Base-by-base conservation (phyloP, 768 basidiomycete species). In the Mycena leptocephala region DNA sequence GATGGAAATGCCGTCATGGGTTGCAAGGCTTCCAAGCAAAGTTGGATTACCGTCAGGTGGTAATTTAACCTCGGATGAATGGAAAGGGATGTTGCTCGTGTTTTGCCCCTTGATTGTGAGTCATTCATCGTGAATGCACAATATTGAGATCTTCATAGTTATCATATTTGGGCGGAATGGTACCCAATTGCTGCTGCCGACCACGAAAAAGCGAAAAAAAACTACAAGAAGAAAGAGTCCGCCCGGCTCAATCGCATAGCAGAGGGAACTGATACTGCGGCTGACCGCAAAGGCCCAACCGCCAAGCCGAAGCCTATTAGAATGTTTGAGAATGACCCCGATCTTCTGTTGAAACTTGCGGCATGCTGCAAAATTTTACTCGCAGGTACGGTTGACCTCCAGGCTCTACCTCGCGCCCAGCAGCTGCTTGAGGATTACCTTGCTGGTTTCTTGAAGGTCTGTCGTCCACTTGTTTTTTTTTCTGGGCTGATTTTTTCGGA, bases 1-100 rank as follows among this genome's bases (percentile, higher is more conserved):
- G n/a, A n/a, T n/a, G n/a, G n/a, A n/a, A n/a, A n/a, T n/a, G n/a
- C n/a, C n/a, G n/a, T n/a, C n/a, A n/a, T n/a, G n/a, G n/a, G 72
- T 80, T 5, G 80, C 65, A 0, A 68, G 77, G 0, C 62, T 82
- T 1, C 81, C 82, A 4, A 55, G 37, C 1, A 55, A 78, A 14
- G 79, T 83, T 14, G 82, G 82, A 0, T 73, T 78, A 30, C 76
- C 82, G 9, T 78, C 81, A 6, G 82, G 81, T 11, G 82, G 82
- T 13, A 76, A 65, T 7, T 77, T 83, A 6, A 79, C 70, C 1
- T 76, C 81, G 0, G 82, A 83, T 56, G 76, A 83, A 58, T 80
- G 79, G 81, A 81, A 82, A 53, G 68, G 62, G 7, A 68, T 80
- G 68, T 43, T 64, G 26, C 30, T 76, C 9, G n/a, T n/a, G n/a